Base-by-base conservation (phyloP, 1,139 yeast species). In the Diutina ranongensis region DNA sequence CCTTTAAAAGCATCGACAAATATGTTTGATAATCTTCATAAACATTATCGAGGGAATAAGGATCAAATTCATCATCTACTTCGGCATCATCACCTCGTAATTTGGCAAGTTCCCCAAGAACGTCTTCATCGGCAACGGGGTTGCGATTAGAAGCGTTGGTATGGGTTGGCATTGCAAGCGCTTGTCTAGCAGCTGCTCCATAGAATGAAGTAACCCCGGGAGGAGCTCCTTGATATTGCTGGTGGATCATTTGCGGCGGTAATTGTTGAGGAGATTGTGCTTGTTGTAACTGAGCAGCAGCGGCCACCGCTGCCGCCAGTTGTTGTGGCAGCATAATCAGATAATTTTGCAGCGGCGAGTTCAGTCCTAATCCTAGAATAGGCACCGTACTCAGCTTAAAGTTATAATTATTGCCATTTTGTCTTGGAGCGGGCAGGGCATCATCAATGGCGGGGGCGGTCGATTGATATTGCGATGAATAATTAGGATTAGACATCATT, bases 341-440 rank as follows among this genome's bases (percentile, higher is more conserved):
- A 20, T n/a, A 38, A n/a, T 22, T 22, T 21, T 38, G 42, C 13
- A 16, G 20, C 4, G 42, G 42, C 19, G 32, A 25, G 12, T 16
- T 25, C 42, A 22, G 32, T 5, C 32, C 31, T 7, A 38, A 15
- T 3, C 42, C 42, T 15, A 25, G 42, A 32, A 38, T 38, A 13
- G 42, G 42, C 33, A 38, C 42, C 7, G 40, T 35, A n/a, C 40
- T 35, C 42, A 38, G 42, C 42, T 38, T 38, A 15, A 38, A 38
- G 21, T 38, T 38, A 13, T 38, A 38, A 15, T 22, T n/a, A 7
- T 4, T n/a, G 16, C 13, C 21, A 10, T 15, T n/a, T 3, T 15
- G 16, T 3, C 40, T 27, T 10, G 42, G 42, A 5, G 21, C 32
- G 20, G 42, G 42, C 42, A 38, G 42, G 8, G 13, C 32, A 7